Conservation (phyloP, 2,329 filamentous ascomycete genomes). For the Alternaria angustiovoidea region DNA sequence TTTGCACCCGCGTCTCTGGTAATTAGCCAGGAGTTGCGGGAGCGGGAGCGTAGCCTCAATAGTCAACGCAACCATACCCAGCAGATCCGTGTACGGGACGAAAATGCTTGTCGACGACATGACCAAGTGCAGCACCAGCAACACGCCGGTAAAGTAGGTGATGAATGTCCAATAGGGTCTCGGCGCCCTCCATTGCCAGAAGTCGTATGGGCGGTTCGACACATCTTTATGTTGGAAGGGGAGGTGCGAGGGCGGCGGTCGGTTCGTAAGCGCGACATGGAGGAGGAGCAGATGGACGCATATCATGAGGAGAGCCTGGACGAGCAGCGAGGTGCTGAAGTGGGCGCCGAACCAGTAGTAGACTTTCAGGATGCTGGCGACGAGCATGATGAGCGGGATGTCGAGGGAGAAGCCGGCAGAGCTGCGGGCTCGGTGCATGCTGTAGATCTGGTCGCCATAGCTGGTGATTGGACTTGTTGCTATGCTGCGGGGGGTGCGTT, state of each 20-base stretch:
- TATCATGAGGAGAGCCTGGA: constrained; percentile 69
- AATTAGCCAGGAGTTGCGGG: constrained; percentile 78
- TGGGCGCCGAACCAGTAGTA: constrained; percentile 72
- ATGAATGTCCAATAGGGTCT: constrained; percentile 85
- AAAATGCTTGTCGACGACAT: constrained; percentile 69
- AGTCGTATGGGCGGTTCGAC: constrained; percentile 72
- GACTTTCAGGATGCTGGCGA: constrained; percentile 69
- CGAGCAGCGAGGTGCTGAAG: constrained; percentile 65
- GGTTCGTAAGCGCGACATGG: constrained; percentile 67
- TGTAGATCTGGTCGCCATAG: constrained; percentile 72
- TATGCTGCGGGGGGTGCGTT: constrained; percentile 55
- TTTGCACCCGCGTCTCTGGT: constrained; percentile 72
- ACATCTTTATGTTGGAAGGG: constrained; percentile 67
- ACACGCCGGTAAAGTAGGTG: constrained; percentile 68
- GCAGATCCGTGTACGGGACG: constrained; percentile 68
- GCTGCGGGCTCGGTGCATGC: constrained; percentile 66
- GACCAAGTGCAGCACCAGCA: constrained; percentile 72
- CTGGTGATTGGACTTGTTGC: constrained; percentile 70
- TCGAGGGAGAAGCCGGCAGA: constrained; percentile 72
- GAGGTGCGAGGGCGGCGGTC: constrained; percentile 54
- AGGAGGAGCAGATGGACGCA: constrained; percentile 65
- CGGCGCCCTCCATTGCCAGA: constrained; percentile 82
- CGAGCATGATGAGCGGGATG: constrained; percentile 72
- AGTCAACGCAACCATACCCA: constrained; percentile 78
- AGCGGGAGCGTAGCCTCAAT: constrained; percentile 84